These are phyloP conservation scores for Acacia acuminata DNA, from an alignment of 306 rosid genomes.

Conservation along the genomic window DNA sequence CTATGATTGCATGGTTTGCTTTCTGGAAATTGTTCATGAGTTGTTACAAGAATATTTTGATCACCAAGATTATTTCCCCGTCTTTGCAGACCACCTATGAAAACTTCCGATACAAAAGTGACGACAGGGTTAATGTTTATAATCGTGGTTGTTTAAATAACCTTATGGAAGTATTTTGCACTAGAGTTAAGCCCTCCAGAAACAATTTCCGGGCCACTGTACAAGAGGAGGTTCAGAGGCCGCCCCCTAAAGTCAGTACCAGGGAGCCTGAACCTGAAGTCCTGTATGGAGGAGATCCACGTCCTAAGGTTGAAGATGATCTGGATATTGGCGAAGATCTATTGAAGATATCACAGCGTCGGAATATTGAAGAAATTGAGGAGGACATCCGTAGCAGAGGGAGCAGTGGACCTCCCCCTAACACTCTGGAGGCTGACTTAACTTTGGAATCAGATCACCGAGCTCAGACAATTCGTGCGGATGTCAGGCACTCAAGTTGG, in stretches of 20 bases:
- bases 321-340: slow-evolving; percentile 88
- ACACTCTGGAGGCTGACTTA: slow-evolving; percentile 67
- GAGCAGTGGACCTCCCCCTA: slow-evolving; percentile 62
- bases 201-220: slow-evolving; percentile 77
- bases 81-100: slow-evolving; percentile 86
- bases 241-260: slow-evolving; percentile 35
- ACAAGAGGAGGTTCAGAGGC: slow-evolving; percentile 68
- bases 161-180: slow-evolving; percentile 82
- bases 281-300: slow-evolving; percentile 59
- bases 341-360: slow-evolving; percentile 89
- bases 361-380: slow-evolving; percentile 69
- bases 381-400: slow-evolving; percentile 76
- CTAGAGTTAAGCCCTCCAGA: slow-evolving; percentile 72
- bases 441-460: slow-evolving; percentile 71
- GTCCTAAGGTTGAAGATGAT: slow-evolving; percentile 87
- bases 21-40: slow-evolving; percentile 10
- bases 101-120: slow-evolving; percentile 83
- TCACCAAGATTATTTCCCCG: slow-evolving; percentile 9
- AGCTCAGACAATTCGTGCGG: slow-evolving; percentile 72
- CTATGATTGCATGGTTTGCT: slow-evolving; percentile 14
- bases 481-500: slow-evolving; percentile 77
- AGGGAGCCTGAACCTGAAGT: slow-evolving; percentile 57
- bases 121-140: slow-evolving; percentile 69
- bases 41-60: slow-evolving; percentile 20
- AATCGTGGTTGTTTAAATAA: slow-evolving; percentile 74